Base-by-base conservation (phyloP, 345 rosid species). In the Rhodamnia rubescens region DNA sequence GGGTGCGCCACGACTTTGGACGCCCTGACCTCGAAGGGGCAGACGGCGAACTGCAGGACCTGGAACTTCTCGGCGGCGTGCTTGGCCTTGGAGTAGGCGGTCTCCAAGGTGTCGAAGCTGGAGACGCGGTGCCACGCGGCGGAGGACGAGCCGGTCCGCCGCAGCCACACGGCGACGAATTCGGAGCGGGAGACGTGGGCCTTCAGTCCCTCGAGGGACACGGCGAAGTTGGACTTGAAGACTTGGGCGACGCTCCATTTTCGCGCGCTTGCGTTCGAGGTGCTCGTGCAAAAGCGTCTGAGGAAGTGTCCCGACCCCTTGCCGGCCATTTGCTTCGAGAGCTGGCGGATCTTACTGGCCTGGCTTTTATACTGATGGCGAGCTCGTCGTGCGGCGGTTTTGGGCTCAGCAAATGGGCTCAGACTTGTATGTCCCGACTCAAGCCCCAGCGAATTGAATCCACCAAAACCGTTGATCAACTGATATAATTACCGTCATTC, bases 111-210 rank as follows among this genome's bases (percentile, higher is more conserved):
- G 87, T 97, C 98, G 74, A 94, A 90, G 84, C 96, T 88, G 87
- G 94, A 93, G 86, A 93, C 83, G 44, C 95, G 95, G 86, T 95
- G 98, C 99, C 99, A 97, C 12, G 96, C 82, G 87, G 98, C 87
- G 86, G 96, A 90, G 90, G 88, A 91, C 29, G 94, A 93, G 84
- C 98, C 99, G 36, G 96, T 93, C 87, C 85, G 92, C 84, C 90
- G 92, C 86, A 97, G 89, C 24, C 94, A 95, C 82, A 97, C 85
- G 64, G 97, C 95, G 64, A 95, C 75, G 91, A 92, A 94, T 84
- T 97, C 95, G 53, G 95, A 93, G 80, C 89, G 53, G 82, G 91
- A 87, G 82, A 95, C 88, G 81, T 92, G 93, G 87, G 93, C 52
- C 84, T 90, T 91, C 85, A 97, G 69, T 81, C 92, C 93, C 24